Evolutionary conservation across 805 yeast species (phyloP).

Genomic region (Vanderwaltozyma polyspora): DNA sequence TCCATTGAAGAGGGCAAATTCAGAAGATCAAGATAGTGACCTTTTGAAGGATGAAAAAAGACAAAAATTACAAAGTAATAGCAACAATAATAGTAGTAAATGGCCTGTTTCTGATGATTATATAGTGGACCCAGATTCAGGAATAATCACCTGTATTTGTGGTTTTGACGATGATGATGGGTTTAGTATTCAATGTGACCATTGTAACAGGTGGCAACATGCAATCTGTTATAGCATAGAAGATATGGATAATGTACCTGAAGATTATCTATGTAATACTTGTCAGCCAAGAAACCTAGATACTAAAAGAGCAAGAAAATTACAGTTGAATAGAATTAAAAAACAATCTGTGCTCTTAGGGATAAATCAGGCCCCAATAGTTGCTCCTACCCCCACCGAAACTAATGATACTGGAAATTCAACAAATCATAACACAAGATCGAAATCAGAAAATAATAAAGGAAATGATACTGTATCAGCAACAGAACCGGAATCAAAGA

Average conservation of each 20-base stretch:
- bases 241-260: slow-evolving; percentile 70
- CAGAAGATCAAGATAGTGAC: neutral
- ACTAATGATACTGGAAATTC: neutral
- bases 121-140: slow-evolving; percentile 71
- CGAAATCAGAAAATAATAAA: neutral
- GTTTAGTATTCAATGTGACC: slow-evolving; percentile 89
- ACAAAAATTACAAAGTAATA: neutral
- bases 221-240: slow-evolving; percentile 75
- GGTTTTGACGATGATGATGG: slow-evolving; percentile 85
- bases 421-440: neutral
- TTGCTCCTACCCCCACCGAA: too few relatives aligned
- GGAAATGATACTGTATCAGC: neutral
- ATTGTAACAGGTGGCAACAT: slow-evolving; percentile 91
- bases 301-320: slow-evolving; percentile 31
- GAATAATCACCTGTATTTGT: slow-evolving; percentile 83
- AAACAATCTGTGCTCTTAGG: slow-evolving; percentile 7
- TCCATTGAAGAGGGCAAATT: too few relatives aligned
- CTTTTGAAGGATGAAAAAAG: neutral
- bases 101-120: slow-evolving; percentile 34
- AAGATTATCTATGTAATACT: slow-evolving; percentile 64
- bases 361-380: too few relatives aligned
- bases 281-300: slow-evolving; percentile 51
- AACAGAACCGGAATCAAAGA: slow-evolving; percentile 1
- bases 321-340: slow-evolving; percentile 22
- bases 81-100: slow-evolving; percentile 16